These are phyloP conservation scores for Saccharomyces paradoxus DNA, from an alignment of 805 yeast species.

Conservation along the genomic window DNA sequence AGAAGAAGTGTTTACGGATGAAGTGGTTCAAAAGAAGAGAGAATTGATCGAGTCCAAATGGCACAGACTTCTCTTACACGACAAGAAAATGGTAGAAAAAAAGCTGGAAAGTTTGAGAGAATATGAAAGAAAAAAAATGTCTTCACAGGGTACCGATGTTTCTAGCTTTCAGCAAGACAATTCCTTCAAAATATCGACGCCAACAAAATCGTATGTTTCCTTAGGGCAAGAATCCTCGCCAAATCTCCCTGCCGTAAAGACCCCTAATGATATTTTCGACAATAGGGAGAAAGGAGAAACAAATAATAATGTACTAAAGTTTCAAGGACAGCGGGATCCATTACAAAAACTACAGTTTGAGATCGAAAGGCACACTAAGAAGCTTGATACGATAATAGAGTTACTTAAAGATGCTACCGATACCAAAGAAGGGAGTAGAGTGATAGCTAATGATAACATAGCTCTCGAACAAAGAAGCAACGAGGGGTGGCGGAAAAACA, in stretches of 20 bases:
- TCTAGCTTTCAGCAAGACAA: neutral
- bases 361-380: slow-evolving; percentile 14
- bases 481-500: neutral
- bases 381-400: slow-evolving; percentile 21
- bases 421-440: neutral
- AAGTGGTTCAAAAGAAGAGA: slow-evolving; percentile 7
- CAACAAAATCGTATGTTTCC: neutral
- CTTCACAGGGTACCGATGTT: neutral
- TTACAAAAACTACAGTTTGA: slow-evolving; percentile 12
- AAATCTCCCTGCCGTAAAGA: neutral
- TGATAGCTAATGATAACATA: neutral
- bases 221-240: neutral
- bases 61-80: slow-evolving; percentile 11
- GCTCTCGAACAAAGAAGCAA: neutral
- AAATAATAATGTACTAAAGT: neutral
- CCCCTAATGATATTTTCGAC: neutral
- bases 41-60: slow-evolving; percentile 12
- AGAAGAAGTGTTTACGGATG: neutral
- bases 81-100: slow-evolving; percentile 11
- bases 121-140: slow-evolving; percentile 1
- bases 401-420: slow-evolving; percentile 5
- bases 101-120: slow-evolving; percentile 10
- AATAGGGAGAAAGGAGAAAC: neutral
- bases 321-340: neutral
- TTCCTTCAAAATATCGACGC: neutral